phyloP scores from a whole-genome alignment of 2,329 filamentous ascomycete species.

The Didymosphaeria variabile region DNA sequence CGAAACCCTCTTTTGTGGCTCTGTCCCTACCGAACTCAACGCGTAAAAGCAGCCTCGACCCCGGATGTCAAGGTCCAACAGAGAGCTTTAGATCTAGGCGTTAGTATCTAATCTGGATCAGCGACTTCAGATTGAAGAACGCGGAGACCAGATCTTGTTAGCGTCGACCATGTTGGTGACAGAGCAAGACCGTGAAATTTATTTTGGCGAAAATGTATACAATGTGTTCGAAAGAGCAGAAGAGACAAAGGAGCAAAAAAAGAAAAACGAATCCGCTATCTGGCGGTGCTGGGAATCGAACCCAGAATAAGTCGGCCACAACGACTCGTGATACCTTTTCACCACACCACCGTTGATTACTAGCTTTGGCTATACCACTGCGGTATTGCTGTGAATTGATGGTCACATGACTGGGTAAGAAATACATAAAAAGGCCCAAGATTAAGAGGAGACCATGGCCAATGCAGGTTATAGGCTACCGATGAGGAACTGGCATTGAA shows the following conservation, averaged over 20 bases:
- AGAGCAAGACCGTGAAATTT: too few species aligned
- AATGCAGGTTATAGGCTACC: not conserved
- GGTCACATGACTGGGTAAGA: not conserved
- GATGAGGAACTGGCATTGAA: not conserved
- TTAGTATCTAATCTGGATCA: too few species aligned
- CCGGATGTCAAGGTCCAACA: too few species aligned
- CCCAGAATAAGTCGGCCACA: not conserved
- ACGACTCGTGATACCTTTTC: constrained; percentile 1
- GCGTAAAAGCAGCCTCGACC: too few species aligned
- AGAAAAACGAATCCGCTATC: not conserved
- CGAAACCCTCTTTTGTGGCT: too few species aligned
- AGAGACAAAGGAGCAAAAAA: not conserved
- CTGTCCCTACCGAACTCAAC: too few species aligned
- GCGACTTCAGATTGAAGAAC: too few species aligned
- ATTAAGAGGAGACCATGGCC: not conserved
- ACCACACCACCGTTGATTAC: not conserved
- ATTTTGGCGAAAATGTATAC: too few species aligned
- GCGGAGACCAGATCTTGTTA: too few species aligned
- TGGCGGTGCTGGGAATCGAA: constrained; percentile 9
- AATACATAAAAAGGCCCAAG: not conserved
- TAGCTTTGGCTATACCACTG: too few species aligned
- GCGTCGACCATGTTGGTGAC: too few species aligned
- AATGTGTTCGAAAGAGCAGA: not conserved
- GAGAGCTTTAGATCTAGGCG: too few species aligned
- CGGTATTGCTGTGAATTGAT: not conserved